Evolutionary conservation across 1,284 basidiomycete species (phyloP), one percentile per base, ranked within the genome.

Genomic region (Ceratobasidium sp.): DNA sequence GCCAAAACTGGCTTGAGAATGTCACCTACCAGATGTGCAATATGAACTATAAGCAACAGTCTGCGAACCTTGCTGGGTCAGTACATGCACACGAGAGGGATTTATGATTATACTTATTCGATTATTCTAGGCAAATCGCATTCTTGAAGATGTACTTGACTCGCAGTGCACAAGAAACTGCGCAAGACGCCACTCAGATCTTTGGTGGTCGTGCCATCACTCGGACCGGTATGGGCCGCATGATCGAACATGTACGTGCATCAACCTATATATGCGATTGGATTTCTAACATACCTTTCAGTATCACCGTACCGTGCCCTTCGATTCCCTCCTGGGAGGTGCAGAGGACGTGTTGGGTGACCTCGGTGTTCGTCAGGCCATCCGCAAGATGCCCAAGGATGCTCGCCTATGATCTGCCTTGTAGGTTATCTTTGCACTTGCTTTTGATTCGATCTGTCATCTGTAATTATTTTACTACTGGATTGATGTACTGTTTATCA

Each of bases 191-290:
- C 42, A 93, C 96, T 6, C 90, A 95, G 86, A 88, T 94, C 75
- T 94, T 95, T 81, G 93, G 94, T 81, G 93, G 93, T 40, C 92
- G 93, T 81, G 94, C 93, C 58, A 91, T 95, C 79, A 95, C 94
- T 3, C 88, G 89, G 84, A 89, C 90, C 20, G 93, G 93, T 77
- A 91, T 94, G 92, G 93, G 93, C 56, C 86, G 87, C 75, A 88
- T 89, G 81, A 90, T 94, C 80, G 93, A 94, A 85, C 92, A 93
- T 82, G 92, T 92, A 82, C 71, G 85, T 83, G 56, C 49, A 60
- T 80, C 51, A 60, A 60, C 44, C 58, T 60, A 18, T 53, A 56
- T 66, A 44, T 44, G 55, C 5, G 46, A 69, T 60, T 77, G 70
- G 79, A 66, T n/a, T 66, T 18, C 9, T 79, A 23, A 51, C 23